A percentile compares a stretch with the other conserved stretches of the same genome.
Conservation (phyloP, 768 basidiomycete species). For the Trametes cinnabarina region DNA sequence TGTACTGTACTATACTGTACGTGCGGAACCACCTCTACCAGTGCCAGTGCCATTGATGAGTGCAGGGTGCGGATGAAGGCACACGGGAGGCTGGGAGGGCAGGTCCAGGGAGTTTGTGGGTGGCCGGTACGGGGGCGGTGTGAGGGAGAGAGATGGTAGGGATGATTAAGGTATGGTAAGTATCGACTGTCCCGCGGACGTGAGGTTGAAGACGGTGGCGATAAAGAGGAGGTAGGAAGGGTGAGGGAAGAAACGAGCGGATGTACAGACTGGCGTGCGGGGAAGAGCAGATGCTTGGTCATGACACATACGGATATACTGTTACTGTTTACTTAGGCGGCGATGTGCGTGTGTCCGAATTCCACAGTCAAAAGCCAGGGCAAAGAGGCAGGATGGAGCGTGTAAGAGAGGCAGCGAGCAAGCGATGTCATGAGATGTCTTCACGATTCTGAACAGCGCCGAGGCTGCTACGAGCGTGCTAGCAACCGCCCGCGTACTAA, state of each 20-base stretch:
- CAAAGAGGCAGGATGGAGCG: not conserved
- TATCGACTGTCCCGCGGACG: not conserved
- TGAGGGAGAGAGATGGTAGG: not conserved
- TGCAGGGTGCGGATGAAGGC: no score
- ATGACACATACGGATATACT: constrained; percentile 12
- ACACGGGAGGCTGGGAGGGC: not conserved
- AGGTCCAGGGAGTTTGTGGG: not conserved
- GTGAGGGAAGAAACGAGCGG: not conserved
- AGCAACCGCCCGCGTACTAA: constrained; percentile 3
- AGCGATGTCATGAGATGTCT: not conserved
- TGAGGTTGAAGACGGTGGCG: not conserved
- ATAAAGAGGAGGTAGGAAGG: no score
- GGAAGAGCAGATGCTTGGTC: constrained; percentile 1
- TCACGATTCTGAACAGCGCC: not conserved
- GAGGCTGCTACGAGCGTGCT: not conserved
- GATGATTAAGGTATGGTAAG: not conserved
- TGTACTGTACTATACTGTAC: not conserved
- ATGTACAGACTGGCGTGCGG: constrained; percentile 2
- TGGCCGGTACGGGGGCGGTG: not conserved
- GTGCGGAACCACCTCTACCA: not conserved
- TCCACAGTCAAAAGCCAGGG: not conserved
- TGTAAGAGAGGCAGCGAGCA: not conserved
- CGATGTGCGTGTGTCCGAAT: not conserved
- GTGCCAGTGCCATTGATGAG: not conserved
- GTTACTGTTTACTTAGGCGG: constrained; percentile 20